Percentiles rank a stretch among this genome's conserved stretches.
phyloP scores from a whole-genome alignment of 257 asterid genomes.

The Solanum chaucha region DNA sequence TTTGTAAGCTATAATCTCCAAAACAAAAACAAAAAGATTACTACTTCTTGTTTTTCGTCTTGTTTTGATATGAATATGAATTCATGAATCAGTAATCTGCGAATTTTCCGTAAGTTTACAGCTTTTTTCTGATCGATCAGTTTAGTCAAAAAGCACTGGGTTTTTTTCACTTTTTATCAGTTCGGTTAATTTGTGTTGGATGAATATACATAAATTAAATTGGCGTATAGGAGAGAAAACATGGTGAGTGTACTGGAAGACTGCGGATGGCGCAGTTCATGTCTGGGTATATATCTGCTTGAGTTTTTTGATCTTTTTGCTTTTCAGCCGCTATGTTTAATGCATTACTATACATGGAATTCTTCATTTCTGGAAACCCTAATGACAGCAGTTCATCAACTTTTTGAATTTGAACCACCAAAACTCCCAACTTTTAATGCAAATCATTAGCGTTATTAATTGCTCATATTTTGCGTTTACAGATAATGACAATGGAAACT shows the following conservation, averaged over 20 bases:
- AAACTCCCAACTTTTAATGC: not conserved
- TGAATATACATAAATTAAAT: not conserved
- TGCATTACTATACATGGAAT: slow-evolving; percentile 22
- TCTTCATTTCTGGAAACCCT: slow-evolving; percentile 31
- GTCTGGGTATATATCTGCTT: slow-evolving; percentile 21
- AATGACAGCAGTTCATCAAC: not conserved
- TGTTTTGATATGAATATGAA: not conserved
- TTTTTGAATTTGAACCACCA: not conserved
- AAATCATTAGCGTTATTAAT: not conserved
- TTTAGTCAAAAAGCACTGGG: not conserved
- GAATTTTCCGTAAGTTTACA: not conserved
- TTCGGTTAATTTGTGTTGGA: not conserved
- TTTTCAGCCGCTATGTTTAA: slow-evolving; percentile 14
- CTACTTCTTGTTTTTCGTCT: not conserved
- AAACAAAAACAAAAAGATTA: not conserved
- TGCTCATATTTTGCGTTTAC: not conserved
- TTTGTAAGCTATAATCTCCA: not conserved
- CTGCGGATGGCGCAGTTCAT: not conserved
- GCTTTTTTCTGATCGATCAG: not conserved
- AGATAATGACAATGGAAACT: slow-evolving; percentile 48
- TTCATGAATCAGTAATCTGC: not conserved
- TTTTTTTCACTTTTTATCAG: not conserved
- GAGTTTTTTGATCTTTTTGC: slow-evolving; percentile 8
- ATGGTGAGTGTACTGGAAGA: not conserved
- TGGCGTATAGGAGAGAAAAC: not conserved